Conservation (phyloP, 257 asterid species). For the Penstemon barbatus region DNA sequence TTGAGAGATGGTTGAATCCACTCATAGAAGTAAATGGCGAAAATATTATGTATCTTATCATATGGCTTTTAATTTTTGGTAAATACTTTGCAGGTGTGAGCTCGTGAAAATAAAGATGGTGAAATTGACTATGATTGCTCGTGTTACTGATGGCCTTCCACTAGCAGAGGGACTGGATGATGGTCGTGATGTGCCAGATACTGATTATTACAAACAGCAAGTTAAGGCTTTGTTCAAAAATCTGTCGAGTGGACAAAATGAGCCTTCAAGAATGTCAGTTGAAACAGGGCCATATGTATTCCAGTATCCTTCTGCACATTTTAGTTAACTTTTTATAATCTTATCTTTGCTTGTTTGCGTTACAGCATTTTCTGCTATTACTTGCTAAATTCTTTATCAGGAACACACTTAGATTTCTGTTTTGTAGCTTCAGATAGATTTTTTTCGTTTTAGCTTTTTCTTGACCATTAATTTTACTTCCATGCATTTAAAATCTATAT, state of each 20-base stretch:
- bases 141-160: conserved; percentile 95
- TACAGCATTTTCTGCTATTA: not conserved
- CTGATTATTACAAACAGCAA: conserved; percentile 86
- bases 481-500: no score
- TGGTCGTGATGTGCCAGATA: conserved; percentile 81
- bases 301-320: conserved; percentile 67
- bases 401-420: not conserved
- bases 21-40: not conserved
- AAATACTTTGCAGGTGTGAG: conserved; percentile 32
- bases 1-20: not conserved
- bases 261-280: conserved; percentile 88
- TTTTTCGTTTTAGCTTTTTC: not conserved
- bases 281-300: conserved; percentile 85
- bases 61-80: not conserved
- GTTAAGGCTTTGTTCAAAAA: conserved; percentile 81
- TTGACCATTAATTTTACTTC: not conserved
- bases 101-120: conserved; percentile 62
- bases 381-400: not conserved
- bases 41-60: conserved; percentile 15
- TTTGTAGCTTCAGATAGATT: not conserved
- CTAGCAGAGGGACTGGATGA: conserved; percentile 94
- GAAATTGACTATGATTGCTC: conserved; percentile 92
- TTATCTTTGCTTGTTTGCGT: not conserved
- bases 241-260: conserved; percentile 76
- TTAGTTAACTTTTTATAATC: conserved; percentile 1